Evolutionary conservation across 2,329 filamentous ascomycete species (phyloP).

Genomic region (Teratosphaeria destructans): DNA sequence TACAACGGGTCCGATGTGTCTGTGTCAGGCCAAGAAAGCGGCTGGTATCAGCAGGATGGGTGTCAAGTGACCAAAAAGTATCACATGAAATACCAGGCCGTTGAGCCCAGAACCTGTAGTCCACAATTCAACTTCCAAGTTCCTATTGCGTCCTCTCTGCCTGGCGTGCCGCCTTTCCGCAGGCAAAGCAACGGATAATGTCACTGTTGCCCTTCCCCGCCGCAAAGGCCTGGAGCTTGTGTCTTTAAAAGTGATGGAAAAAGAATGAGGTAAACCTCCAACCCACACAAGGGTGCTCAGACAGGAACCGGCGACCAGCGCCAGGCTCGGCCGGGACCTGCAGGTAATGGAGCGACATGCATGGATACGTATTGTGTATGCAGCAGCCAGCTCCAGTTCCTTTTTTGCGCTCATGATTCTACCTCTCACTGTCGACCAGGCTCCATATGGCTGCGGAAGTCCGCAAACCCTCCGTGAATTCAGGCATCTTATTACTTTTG

Average conservation of each 20-base stretch:
- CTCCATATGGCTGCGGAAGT: not conserved
- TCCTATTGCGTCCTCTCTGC: too few species aligned
- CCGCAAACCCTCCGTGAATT: not conserved
- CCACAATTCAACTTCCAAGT: too few species aligned
- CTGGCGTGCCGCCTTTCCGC: too few species aligned
- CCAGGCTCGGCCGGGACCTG: not conserved
- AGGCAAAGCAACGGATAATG: too few species aligned
- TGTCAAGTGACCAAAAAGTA: too few species aligned
- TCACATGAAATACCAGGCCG: too few species aligned
- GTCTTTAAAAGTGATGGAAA: not conserved
- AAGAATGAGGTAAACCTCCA: not conserved
- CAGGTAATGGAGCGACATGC: not conserved
- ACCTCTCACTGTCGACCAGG: not conserved
- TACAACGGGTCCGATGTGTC: too few species aligned
- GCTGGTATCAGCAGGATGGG: too few species aligned
- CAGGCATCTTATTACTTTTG: not conserved
- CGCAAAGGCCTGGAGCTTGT: not conserved
- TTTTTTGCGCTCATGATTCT: not conserved
- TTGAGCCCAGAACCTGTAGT: too few species aligned
- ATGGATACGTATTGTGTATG: not conserved
- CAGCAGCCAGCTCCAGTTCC: not conserved
- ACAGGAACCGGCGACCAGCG: not conserved
- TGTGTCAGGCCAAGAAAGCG: too few species aligned
- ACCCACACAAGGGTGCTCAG: not conserved
- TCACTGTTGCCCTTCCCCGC: not conserved